Evolutionary conservation across 2,329 filamentous ascomycete species (phyloP).

Genomic region (Hymenoscyphus repandus): DNA sequence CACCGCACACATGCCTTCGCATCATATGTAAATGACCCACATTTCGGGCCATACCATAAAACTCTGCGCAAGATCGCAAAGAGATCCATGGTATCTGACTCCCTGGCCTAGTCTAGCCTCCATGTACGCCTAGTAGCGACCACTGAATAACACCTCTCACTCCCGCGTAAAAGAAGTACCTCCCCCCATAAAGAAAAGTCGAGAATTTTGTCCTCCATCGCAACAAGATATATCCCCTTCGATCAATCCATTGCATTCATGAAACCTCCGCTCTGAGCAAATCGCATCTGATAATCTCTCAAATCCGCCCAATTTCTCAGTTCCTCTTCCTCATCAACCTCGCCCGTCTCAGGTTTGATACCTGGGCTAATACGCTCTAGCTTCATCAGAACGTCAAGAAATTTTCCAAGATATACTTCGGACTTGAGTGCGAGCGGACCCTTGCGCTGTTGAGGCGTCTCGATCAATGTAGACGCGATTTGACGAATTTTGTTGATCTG

Average conservation of each 20-base stretch:
- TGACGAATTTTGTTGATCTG: constrained; percentile 76
- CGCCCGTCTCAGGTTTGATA: constrained; percentile 37
- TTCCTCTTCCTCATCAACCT: constrained; percentile 69
- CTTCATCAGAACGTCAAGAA: constrained; percentile 69
- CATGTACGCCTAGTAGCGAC: too few species aligned
- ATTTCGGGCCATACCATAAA: too few species aligned
- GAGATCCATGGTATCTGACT: too few species aligned
- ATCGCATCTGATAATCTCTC: constrained; percentile 70
- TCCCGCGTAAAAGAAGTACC: too few species aligned
- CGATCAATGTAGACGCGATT: constrained; percentile 74
- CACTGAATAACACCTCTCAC: too few species aligned
- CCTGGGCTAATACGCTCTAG: constrained; percentile 48
- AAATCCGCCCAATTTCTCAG: constrained; percentile 73
- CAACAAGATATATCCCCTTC: neutral
- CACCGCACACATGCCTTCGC: too few species aligned
- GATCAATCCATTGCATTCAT: constrained; percentile 10
- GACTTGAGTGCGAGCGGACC: constrained; percentile 50
- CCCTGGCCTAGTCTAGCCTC: too few species aligned
- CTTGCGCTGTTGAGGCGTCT: constrained; percentile 49
- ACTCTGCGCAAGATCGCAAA: too few species aligned
- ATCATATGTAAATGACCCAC: too few species aligned
- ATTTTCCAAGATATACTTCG: constrained; percentile 66
- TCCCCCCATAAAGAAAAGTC: too few species aligned
- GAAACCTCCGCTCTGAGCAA: constrained; percentile 60
- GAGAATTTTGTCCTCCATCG: neutral